phyloP scores from a whole-genome alignment of 1,284 basidiomycete species.

The Chalciporus sp. region DNA sequence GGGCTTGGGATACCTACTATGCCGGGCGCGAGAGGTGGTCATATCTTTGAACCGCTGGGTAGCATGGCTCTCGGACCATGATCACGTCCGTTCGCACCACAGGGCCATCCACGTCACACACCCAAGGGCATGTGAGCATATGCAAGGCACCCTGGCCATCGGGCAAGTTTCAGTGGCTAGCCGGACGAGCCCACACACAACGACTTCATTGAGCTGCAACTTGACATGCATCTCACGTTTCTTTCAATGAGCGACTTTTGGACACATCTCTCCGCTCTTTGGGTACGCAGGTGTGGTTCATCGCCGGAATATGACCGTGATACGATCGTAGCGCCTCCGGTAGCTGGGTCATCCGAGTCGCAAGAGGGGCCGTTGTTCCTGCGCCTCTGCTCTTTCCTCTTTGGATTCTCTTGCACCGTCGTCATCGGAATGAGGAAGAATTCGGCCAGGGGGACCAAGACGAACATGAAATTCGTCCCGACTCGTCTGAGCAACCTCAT shows the following conservation, averaged over 20 bases:
- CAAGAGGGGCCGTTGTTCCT: not conserved
- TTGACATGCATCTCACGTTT: not conserved
- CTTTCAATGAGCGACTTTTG: not conserved
- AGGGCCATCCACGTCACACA: not conserved
- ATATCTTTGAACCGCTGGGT: not conserved
- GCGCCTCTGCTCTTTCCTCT: not conserved
- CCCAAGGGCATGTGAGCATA: no score
- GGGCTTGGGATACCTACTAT: not conserved
- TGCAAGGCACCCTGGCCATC: not conserved
- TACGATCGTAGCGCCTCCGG: not conserved
- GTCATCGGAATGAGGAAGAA: not conserved
- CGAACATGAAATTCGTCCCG: not conserved
- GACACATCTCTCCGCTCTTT: not conserved
- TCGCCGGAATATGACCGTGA: not conserved
- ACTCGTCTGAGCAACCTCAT: not conserved
- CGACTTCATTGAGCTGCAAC: not conserved
- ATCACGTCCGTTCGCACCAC: not conserved
- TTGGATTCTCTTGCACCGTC: constrained; percentile 1
- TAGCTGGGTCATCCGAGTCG: not conserved
- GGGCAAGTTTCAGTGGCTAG: not conserved
- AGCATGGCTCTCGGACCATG: not conserved
- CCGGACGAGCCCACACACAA: not conserved
- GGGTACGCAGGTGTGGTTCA: not conserved
- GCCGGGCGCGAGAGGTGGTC: not conserved
- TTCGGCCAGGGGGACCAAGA: not conserved